These are phyloP conservation scores for Omphalotus guepiniiformis DNA, from an alignment of 768 basidiomycete species.

Conservation along the genomic window DNA sequence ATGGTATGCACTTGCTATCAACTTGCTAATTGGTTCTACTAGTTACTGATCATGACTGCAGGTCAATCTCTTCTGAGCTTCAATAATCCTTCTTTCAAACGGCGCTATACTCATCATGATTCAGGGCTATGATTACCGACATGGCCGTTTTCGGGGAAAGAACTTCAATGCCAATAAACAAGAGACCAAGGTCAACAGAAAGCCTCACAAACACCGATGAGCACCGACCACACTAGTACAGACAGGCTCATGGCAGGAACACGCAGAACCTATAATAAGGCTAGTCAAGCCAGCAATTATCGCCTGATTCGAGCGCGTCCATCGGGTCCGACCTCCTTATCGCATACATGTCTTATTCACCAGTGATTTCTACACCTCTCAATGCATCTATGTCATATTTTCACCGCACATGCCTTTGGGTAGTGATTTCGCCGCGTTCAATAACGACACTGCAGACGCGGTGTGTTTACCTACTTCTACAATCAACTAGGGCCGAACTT, in stretches of 20 bases:
- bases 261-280: background rate
- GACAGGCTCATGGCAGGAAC: background rate
- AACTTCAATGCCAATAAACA: background rate
- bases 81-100: slow-evolving; percentile 41
- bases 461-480: background rate
- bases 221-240: no score
- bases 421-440: background rate
- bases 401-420: background rate
- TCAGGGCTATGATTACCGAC: slow-evolving; percentile 34
- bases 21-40: slow-evolving; percentile 3
- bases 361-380: no score
- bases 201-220: background rate
- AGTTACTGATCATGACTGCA: slow-evolving; percentile 14
- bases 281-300: background rate
- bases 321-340: background rate
- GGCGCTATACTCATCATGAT: background rate
- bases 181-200: slow-evolving; percentile 4
- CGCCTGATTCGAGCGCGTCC: no score
- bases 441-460: background rate
- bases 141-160: slow-evolving; percentile 20
- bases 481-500: slow-evolving; percentile 1
- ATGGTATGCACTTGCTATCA: slow-evolving; percentile 27
- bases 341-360: no score
- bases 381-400: no score
- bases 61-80: slow-evolving; percentile 35